Conservation (phyloP, 2,329 filamentous ascomycete genomes). For the Calonectria pseudoreteaudii region DNA sequence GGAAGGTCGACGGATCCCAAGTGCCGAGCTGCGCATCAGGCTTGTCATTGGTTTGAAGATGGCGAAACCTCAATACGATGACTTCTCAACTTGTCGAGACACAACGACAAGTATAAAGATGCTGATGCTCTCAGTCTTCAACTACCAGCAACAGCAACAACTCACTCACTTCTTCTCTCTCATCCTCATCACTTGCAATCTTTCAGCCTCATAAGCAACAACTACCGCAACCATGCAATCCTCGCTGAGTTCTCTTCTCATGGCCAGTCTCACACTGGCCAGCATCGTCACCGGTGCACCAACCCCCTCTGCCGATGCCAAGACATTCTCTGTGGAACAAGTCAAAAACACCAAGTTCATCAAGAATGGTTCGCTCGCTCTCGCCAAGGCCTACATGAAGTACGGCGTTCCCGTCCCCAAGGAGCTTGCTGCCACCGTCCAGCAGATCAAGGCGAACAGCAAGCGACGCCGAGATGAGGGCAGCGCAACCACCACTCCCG, state of each 20-base stretch:
- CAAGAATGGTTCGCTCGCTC: slow-evolving; percentile 48
- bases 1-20: background rate
- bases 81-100: background rate
- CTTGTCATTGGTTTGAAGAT: background rate
- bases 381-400: slow-evolving; percentile 52
- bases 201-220: background rate
- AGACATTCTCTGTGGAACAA: slow-evolving; percentile 48
- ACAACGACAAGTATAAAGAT: background rate
- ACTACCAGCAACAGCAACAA: background rate
- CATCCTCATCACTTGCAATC: background rate
- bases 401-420: slow-evolving; percentile 49
- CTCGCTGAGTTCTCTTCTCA: slow-evolving; percentile 11
- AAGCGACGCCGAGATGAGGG: slow-evolving; percentile 42
- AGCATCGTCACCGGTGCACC: slow-evolving; percentile 15
- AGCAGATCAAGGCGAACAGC: slow-evolving; percentile 5
- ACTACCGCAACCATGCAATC: slow-evolving; percentile 5
- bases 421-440: slow-evolving; percentile 35
- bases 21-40: background rate
- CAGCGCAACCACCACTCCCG: slow-evolving; percentile 44
- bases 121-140: background rate
- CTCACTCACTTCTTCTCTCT: background rate
- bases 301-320: background rate
- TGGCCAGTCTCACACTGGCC: slow-evolving; percentile 11
- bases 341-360: slow-evolving; percentile 51
- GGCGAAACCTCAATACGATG: background rate